Base-by-base conservation (phyloP, 2,329 filamentous ascomycete genomes). In the Fusarium luffae region DNA sequence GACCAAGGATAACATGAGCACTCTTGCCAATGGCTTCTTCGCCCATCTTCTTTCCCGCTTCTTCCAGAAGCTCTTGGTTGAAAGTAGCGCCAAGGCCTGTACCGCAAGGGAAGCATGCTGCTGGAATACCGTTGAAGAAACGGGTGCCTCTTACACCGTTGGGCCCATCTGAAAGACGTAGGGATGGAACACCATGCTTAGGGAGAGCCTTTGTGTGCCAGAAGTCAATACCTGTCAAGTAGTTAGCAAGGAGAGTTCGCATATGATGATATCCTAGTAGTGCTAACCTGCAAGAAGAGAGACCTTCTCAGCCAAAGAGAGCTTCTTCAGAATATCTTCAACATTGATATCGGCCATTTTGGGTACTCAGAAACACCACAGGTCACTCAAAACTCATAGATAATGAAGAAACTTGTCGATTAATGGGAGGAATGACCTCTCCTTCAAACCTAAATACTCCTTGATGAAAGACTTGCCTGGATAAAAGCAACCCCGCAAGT, bases 141-240 rank as follows among this genome's bases (percentile, higher is more conserved):
- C 86, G 88, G 48, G 86, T 89, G 52, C 90, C 90, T 68, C 90
- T 84, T 34, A 90, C 86, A 52, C 90, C 90, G 76, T 92, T 92
- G 40, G 91, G 91, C 0, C 90, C 90, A 71, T 93, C 90, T 40
- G 88, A 87, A 48, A 90, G 83, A 49, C 90, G 87, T 32, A 92
- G 82, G 0, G 89, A 88, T 8, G 90, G 90, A 34, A 92, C 84
- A 3, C 86, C 86, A 72, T 89, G 84, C 23, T 87, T 77, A 12
- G 87, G 86, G 9, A 92, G 81, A 16, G 86, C 78, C 70, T 87
- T 86, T 34, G 90, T 90, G 74, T 91, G 88, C 90, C 90, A 92
- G 74, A 91, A 91, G 78, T 92, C 90, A 69, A 86, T 84, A 59
- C 88, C 88, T 86, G 59, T 21, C 4, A 23, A 28, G 3, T 9